Percentiles rank a stretch among this genome's conserved stretches.
These are phyloP conservation scores for Craspedostauros australis DNA, from an alignment of 108 stramenopile species.

Conservation along the genomic window DNA sequence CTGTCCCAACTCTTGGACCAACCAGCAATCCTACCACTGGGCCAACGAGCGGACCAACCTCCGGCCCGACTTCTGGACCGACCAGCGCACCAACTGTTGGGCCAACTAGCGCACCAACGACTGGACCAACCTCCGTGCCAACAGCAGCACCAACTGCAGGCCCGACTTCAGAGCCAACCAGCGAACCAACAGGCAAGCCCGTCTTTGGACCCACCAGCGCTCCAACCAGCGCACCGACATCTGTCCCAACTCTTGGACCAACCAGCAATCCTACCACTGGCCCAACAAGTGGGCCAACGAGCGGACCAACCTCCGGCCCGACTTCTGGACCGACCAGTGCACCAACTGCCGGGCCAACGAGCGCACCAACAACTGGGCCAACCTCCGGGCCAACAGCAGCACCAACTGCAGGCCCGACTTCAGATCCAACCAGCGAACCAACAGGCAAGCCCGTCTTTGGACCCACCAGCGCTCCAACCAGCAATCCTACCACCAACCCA, in stretches of 20 bases:
- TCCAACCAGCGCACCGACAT: background rate
- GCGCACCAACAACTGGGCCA: slow-evolving; percentile 1
- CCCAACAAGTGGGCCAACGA: slow-evolving; percentile 1
- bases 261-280: background rate
- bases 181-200: background rate
- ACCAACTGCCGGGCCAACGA: background rate
- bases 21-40: background rate
- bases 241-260: slow-evolving; percentile 1
- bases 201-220: background rate
- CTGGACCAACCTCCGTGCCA: slow-evolving; percentile 9
- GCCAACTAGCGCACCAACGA: slow-evolving; percentile 1
- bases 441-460: background rate
- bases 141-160: slow-evolving; percentile 2
- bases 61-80: background rate
- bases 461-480: background rate
- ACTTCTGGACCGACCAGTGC: background rate
- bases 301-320: background rate
- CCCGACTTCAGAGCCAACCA: background rate
- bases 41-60: background rate
- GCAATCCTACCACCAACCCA: background rate
- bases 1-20: background rate
- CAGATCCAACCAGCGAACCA: slow-evolving; percentile 1
- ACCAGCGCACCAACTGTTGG: background rate
- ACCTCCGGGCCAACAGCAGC: background rate
- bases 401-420: background rate